Conservation (phyloP, 371 early-diverging fungal genomes). For the Mucor lusitanicus region DNA sequence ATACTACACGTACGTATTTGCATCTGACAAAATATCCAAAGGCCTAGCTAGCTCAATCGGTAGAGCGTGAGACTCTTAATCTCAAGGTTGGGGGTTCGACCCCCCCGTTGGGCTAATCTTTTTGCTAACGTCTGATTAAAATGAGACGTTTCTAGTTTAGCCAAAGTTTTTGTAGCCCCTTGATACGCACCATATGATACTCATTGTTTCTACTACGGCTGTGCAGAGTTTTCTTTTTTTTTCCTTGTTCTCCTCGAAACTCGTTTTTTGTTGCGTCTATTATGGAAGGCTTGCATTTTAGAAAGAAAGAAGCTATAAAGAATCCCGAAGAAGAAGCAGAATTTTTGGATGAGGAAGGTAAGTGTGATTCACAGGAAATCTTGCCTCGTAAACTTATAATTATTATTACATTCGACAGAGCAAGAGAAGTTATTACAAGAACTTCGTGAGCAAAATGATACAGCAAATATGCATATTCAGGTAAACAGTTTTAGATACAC, state of each 20-base stretch:
- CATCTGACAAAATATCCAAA: too few relatives aligned
- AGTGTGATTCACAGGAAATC: background rate
- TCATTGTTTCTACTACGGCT: background rate
- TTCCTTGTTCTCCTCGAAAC: background rate
- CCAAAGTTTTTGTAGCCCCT: background rate
- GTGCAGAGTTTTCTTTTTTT: too few relatives aligned
- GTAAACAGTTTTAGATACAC: constrained; percentile 5
- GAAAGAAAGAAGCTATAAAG: constrained; percentile 7
- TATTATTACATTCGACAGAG: constrained; percentile 13
- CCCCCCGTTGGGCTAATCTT: constrained; percentile 77
- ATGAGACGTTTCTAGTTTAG: background rate
- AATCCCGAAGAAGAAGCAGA: constrained; percentile 28
- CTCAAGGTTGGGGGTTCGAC: constrained; percentile 96
- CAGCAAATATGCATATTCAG: constrained; percentile 35
- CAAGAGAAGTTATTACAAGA: constrained; percentile 37
- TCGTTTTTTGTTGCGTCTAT: background rate
- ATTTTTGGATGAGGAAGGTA: constrained; percentile 44
- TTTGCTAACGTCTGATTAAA: background rate
- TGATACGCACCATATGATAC: background rate
- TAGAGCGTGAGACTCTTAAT: constrained; percentile 98
- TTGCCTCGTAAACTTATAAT: background rate
- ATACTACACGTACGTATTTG: too few relatives aligned
- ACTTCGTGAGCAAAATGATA: constrained; percentile 35
- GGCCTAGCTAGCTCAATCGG: constrained; percentile 96
- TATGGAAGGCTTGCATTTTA: constrained; percentile 10